A percentile compares a stretch with the other conserved stretches of the same genome.
Evolutionary conservation across 257 asterid genomes (phyloP).

Genomic region (Gynochthodes officinalis): DNA sequence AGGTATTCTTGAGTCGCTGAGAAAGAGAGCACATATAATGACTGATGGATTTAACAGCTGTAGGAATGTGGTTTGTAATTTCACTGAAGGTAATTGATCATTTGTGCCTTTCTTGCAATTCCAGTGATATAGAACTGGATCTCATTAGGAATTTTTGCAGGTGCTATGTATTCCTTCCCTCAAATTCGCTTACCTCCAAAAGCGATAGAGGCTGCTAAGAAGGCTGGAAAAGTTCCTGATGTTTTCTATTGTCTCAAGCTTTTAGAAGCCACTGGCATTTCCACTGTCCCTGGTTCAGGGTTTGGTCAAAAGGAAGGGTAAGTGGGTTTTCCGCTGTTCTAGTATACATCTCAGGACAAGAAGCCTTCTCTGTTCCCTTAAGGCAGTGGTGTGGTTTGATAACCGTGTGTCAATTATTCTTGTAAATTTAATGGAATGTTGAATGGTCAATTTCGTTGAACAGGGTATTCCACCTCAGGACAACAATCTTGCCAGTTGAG

Average conservation of each 20-base stretch:
- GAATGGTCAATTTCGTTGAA: not conserved
- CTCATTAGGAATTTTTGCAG: conserved; percentile 35
- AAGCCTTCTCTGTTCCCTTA: no score
- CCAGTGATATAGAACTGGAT: not conserved
- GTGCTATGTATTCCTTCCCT: conserved; percentile 99
- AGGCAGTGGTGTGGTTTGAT: not conserved
- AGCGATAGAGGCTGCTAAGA: conserved; percentile 86
- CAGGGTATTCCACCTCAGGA: conserved; percentile 97
- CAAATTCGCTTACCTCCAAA: conserved; percentile 92
- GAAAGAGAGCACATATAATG: conserved; percentile 93
- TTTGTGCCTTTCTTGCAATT: not conserved
- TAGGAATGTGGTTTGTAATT: conserved; percentile 92
- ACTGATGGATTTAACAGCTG: conserved; percentile 98
- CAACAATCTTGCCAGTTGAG: conserved; percentile 97
- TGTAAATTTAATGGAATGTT: conserved; percentile 3
- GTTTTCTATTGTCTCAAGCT: conserved; percentile 95
- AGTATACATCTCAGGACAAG: not conserved
- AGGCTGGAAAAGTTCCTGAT: conserved; percentile 83
- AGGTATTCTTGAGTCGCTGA: conserved; percentile 83
- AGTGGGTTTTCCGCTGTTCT: conserved; percentile 4
- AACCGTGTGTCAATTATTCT: not conserved
- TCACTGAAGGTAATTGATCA: conserved; percentile 75
- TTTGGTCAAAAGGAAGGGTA: conserved; percentile 99
- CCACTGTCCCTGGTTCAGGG: conserved; percentile 99
- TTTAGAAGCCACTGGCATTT: conserved; percentile 95